Conservation (phyloP, 306 rosid genomes). For the Castanea crenata region DNA sequence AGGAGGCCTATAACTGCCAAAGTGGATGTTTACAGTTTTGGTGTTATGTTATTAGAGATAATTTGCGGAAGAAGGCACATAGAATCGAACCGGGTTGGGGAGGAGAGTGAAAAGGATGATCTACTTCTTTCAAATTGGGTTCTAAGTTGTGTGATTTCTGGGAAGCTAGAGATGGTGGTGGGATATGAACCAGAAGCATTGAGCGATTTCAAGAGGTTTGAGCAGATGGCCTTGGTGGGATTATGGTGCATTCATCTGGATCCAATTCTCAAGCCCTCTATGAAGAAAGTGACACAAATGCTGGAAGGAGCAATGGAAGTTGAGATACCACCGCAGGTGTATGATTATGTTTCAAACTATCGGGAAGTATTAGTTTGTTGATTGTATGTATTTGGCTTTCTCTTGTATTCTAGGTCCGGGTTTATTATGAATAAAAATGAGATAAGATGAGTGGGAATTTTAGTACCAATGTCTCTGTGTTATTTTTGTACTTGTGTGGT, state of each 20-base stretch:
- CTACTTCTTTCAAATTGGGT: constrained; percentile 22
- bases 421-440: no score
- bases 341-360: constrained; percentile 15
- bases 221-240: constrained; percentile 37
- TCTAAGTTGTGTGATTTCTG: constrained; percentile 12
- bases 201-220: constrained; percentile 35
- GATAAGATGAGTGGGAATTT: no score
- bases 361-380: constrained; percentile 11
- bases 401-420: background rate
- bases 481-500: no score
- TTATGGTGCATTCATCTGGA: constrained; percentile 38
- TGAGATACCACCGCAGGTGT: constrained; percentile 37
- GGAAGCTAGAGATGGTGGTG: constrained; percentile 24
- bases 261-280: constrained; percentile 30
- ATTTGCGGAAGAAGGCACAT: constrained; percentile 28
- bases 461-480: no score
- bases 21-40: constrained; percentile 38
- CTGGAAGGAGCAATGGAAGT: constrained; percentile 31
- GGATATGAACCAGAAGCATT: constrained; percentile 27
- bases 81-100: constrained; percentile 4
- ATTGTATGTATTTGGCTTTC: background rate
- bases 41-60: constrained; percentile 29
- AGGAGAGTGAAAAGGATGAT: constrained; percentile 22
- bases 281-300: constrained; percentile 39
- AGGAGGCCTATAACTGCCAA: constrained; percentile 32